Conservation (phyloP, 805 yeast genomes). For the Isabelozyma pseudorhagii region DNA sequence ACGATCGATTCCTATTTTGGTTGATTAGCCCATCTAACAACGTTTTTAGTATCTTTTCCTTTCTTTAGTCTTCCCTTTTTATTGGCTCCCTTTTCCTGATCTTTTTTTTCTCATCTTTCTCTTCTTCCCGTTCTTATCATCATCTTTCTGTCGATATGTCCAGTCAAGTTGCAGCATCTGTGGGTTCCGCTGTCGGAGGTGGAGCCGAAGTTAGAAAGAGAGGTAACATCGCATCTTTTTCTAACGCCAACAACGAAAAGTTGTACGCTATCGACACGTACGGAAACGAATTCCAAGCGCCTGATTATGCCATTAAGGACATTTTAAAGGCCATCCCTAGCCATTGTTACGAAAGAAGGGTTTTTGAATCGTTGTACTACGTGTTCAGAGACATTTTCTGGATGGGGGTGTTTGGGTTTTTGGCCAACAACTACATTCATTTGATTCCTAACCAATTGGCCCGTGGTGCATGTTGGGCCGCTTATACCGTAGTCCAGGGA, state of each 20-base stretch:
- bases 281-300: slow-evolving; percentile 69
- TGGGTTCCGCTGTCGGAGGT: background rate
- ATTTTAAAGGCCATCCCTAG: slow-evolving; percentile 69
- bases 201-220: slow-evolving; percentile 10
- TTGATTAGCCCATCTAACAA: background rate
- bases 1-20: background rate
- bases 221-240: slow-evolving; percentile 43
- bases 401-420: slow-evolving; percentile 47
- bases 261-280: slow-evolving; percentile 53
- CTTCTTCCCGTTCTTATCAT: background rate
- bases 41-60: background rate
- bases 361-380: slow-evolving; percentile 54
- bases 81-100: background rate
- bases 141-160: slow-evolving; percentile 1
- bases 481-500: slow-evolving; percentile 54
- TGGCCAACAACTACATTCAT: slow-evolving; percentile 56
- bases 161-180: slow-evolving; percentile 4
- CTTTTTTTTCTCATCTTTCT: background rate
- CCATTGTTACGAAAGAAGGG: slow-evolving; percentile 67
- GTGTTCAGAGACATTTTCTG: slow-evolving; percentile 63
- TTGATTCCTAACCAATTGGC: slow-evolving; percentile 37
- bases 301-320: slow-evolving; percentile 75
- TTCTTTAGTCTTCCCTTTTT: background rate
- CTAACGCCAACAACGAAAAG: slow-evolving; percentile 18
- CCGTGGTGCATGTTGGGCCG: slow-evolving; percentile 59